Conservation (phyloP, 129 eudicot genomes). For the Dittrichia graveolens region DNA sequence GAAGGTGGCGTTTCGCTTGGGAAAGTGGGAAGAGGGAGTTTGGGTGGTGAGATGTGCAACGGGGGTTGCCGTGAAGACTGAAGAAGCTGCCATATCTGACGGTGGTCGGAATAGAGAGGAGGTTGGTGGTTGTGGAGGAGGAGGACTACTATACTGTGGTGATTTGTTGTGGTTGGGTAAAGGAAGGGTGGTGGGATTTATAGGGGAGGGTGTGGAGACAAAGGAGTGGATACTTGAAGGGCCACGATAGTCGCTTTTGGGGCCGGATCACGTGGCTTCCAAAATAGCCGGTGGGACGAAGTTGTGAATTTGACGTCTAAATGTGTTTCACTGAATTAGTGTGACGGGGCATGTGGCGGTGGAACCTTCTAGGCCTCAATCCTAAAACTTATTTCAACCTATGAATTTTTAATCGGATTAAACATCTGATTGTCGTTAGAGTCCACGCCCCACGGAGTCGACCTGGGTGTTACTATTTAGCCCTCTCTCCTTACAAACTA, state of each 20-base stretch:
- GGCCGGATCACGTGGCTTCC: slow-evolving; percentile 27
- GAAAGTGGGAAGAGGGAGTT: background rate
- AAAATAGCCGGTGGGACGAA: background rate
- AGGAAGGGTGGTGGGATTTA: slow-evolving; percentile 7
- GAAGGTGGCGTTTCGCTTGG: background rate
- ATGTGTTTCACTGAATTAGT: background rate
- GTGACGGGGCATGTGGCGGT: background rate
- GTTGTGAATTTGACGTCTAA: slow-evolving; percentile 18
- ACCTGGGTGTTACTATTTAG: too few species aligned
- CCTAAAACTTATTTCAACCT: background rate
- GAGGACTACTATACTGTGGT: too few species aligned
- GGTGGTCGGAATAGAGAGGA: background rate
- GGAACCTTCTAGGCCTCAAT: slow-evolving; percentile 1
- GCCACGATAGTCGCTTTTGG: slow-evolving; percentile 54
- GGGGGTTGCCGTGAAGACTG: slow-evolving; percentile 34
- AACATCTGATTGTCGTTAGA: too few species aligned
- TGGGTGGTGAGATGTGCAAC: slow-evolving; percentile 11
- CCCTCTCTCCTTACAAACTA: too few species aligned
- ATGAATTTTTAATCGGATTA: too few species aligned
- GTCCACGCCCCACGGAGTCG: too few species aligned
- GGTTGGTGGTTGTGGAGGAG: background rate
- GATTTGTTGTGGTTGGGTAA: background rate
- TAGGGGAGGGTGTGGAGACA: slow-evolving; percentile 22
- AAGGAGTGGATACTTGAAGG: slow-evolving; percentile 50
- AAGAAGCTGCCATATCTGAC: slow-evolving; percentile 40